Conservation (phyloP, 2,329 filamentous ascomycete genomes). For the Fusarium sp. region DNA sequence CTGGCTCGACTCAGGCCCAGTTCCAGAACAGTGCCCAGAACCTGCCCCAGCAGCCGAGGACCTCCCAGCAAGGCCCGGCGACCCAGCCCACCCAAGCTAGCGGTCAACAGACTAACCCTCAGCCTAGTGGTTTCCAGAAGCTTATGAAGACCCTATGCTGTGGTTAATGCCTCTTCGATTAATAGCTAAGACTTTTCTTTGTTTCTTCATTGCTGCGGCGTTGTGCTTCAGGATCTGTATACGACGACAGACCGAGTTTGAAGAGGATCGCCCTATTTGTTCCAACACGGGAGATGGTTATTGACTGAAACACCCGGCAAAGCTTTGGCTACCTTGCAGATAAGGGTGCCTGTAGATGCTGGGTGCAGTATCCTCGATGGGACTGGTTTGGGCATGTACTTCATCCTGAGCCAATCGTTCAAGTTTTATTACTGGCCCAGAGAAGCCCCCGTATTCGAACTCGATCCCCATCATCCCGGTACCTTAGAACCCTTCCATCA, state of each 20-base stretch:
- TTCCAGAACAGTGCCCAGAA: conserved; percentile 97
- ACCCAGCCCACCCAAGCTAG: conserved; percentile 64
- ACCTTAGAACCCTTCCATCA: conserved; percentile 41
- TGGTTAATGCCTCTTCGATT: conserved; percentile 62
- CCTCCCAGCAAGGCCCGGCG: conserved; percentile 70
- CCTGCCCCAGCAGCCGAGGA: conserved; percentile 74
- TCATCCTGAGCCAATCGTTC: not conserved
- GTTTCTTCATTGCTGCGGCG: conserved; percentile 46
- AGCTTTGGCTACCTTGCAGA: conserved; percentile 7
- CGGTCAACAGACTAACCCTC: conserved; percentile 72
- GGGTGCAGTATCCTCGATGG: conserved; percentile 6
- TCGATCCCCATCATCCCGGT: conserved; percentile 32
- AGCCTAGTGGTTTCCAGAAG: conserved; percentile 88
- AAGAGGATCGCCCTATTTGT: conserved; percentile 14
- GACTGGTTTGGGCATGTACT: conserved; percentile 10
- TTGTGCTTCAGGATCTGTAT: conserved; percentile 38
- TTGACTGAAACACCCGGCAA: conserved; percentile 18
- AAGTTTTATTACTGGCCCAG: conserved; percentile 6
- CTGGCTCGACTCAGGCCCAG: conserved; percentile 92
- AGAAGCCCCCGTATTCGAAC: conserved; percentile 22
- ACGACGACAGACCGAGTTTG: conserved; percentile 30
- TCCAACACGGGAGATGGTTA: conserved; percentile 10
- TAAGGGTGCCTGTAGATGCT: conserved; percentile 3
- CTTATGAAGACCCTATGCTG: conserved; percentile 94
- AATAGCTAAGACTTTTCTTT: conserved; percentile 47